Evolutionary conservation across 2,329 filamentous ascomycete species (phyloP), one percentile per base, ranked within the genome.

Genomic region (Sporothrix humicola): DNA sequence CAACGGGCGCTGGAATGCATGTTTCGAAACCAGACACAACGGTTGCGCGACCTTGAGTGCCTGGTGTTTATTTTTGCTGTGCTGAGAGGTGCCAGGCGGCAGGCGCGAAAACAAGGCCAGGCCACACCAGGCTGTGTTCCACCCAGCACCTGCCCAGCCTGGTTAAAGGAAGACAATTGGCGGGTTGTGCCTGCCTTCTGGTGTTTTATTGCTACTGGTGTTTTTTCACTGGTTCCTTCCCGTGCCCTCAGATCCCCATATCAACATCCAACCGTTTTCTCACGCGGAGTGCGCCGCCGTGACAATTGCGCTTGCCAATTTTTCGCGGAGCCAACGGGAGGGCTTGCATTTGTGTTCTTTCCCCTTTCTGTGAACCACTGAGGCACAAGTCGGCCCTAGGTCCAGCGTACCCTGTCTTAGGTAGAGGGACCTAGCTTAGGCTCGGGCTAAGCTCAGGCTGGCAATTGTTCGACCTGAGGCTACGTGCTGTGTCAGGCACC

Each of bases 401-500:
- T 15, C 48, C 20, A 26, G 20, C 59, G 15, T 63, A 46, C 12
- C 42, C 20, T 48, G 42, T 9, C 20, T 66, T 66, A 23, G 42
- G n/a, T 42, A 17, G 8, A 17, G 56, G 31, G 56, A 37, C 56
- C 56, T 59, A 7, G 58, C 61, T 61, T 63, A 17, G 46, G 69
- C 44, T 17, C 56, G 13, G 50, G 23, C 69, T 61, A 63, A 58
- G 69, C 69, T 48, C 10, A 42, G 56, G 44, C 56, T 23, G 17
- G 69, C 12, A 54, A 23, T 42, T 44, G 5, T 31, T 15, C 20
- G 37, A 46, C 66, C 31, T 13, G 37, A 50, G 37, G 52, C 42
- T 71, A 52, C 26, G 52, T 42, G 52, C 23, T 71, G 12, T 46
- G 59, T 72, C 44, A 66, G 70, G 70, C 70, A 72, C 50, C 10